Conservation (phyloP, 495 filamentous ascomycete species). For the Neurospora discreta region DNA sequence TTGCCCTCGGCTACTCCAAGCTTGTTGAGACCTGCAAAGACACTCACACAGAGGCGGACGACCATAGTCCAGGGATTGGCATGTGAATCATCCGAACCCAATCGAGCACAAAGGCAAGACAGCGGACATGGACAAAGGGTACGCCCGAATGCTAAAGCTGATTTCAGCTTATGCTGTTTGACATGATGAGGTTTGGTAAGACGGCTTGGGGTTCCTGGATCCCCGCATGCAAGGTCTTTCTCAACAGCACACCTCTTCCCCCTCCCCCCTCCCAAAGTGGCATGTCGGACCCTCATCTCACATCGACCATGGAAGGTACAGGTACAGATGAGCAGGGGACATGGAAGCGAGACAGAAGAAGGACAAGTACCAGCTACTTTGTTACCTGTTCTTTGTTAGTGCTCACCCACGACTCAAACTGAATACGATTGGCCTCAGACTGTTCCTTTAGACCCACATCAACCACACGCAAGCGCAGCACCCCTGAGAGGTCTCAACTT, state of each 20-base stretch:
- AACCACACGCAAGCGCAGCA: background rate
- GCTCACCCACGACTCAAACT: background rate
- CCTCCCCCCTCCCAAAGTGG: background rate
- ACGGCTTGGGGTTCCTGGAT: background rate
- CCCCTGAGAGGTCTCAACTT: background rate
- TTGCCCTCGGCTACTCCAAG: background rate
- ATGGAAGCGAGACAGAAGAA: background rate
- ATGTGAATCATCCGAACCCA: background rate
- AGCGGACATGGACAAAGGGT: background rate
- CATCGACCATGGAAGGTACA: background rate
- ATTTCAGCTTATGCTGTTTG: background rate
- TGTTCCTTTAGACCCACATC: background rate
- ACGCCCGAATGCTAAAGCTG: background rate
- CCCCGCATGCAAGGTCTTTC: background rate
- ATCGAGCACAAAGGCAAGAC: background rate
- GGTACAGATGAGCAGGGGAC: background rate
- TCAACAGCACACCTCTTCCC: background rate
- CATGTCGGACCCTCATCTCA: background rate
- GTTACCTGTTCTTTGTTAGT: background rate
- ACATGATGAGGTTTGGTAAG: background rate
- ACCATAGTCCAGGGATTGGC: background rate
- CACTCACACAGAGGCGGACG: background rate
- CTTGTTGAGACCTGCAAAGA: background rate
- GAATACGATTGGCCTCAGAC: background rate
- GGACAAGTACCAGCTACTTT: background rate